phyloP scores from a whole-genome alignment of 1,139 yeast genomes.

The Saccharomyces hybrid region DNA sequence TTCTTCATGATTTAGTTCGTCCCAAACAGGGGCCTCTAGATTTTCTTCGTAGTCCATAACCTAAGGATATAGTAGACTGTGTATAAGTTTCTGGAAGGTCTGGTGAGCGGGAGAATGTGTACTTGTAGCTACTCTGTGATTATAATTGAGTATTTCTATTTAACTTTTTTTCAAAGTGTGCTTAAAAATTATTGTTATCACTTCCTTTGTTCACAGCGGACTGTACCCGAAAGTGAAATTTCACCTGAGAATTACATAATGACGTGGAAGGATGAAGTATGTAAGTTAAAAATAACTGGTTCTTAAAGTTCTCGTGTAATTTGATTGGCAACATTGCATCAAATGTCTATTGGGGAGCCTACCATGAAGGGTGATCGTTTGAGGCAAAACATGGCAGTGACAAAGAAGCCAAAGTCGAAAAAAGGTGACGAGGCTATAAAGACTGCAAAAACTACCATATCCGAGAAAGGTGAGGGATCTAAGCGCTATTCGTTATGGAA shows the following conservation, averaged over 20 bases:
- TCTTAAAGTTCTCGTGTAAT: not conserved
- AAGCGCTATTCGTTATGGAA: slow-evolving; percentile 49
- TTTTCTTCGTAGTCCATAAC: slow-evolving; percentile 24
- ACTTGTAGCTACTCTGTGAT: not conserved
- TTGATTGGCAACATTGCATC: not conserved
- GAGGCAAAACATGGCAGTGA: not conserved
- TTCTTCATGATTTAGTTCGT: slow-evolving; percentile 14
- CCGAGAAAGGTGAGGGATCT: slow-evolving; percentile 1
- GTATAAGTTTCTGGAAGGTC: not conserved
- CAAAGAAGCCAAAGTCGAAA: slow-evolving; percentile 2
- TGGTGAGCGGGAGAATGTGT: not conserved
- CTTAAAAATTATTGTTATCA: not conserved
- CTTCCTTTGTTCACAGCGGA: not conserved
- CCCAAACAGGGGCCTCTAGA: slow-evolving; percentile 29
- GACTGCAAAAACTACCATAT: not conserved
- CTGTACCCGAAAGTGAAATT: not conserved
- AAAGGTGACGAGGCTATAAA: not conserved
- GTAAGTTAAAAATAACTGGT: not conserved
- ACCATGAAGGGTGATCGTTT: not conserved
- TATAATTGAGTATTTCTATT: not conserved
- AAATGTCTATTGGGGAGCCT: not conserved
- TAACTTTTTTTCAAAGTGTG: not conserved
- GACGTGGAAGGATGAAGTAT: not conserved
- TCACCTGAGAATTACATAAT: not conserved
- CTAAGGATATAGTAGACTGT: not conserved